Conservation (phyloP, 331 rosid species). For the Saraca asoca region DNA sequence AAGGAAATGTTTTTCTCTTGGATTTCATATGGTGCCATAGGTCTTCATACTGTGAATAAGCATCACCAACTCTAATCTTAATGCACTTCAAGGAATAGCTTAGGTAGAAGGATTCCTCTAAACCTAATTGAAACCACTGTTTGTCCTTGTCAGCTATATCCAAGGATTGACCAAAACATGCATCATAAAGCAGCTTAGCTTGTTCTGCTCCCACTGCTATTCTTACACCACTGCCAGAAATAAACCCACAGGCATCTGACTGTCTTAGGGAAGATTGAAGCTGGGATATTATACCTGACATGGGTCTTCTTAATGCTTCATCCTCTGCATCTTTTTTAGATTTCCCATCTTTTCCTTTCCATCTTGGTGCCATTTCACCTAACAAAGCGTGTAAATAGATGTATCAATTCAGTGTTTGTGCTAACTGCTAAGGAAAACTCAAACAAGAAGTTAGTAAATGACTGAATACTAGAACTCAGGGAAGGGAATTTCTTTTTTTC, state of each 20-base stretch:
- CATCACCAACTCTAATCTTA: conserved; percentile 41
- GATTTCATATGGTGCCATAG: conserved; percentile 49
- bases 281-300: conserved; percentile 51
- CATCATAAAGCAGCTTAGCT: conserved; percentile 53
- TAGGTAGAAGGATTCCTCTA: conserved; percentile 80
- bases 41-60: conserved; percentile 39
- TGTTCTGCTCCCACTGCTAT: conserved; percentile 56
- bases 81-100: conserved; percentile 60
- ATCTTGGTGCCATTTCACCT: conserved; percentile 63
- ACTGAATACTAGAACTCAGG: not conserved
- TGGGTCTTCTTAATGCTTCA: conserved; percentile 69
- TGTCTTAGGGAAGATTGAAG: conserved; percentile 66
- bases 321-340: conserved; percentile 73
- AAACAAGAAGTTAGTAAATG: not conserved
- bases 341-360: conserved; percentile 82
- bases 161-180: conserved; percentile 70
- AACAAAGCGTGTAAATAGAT: conserved; percentile 13
- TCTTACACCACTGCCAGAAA: conserved; percentile 46
- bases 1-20: conserved; percentile 51
- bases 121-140: conserved; percentile 61
- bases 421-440: conserved; percentile 13
- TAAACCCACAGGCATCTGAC: conserved; percentile 53
- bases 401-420: conserved; percentile 7
- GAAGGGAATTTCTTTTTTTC: not conserved
- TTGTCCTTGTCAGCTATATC: conserved; percentile 52